Percentiles rank a stretch among this genome's conserved stretches.
Evolutionary conservation across 2,329 filamentous ascomycete species (phyloP).

Genomic region (Botrytis tulipae): DNA sequence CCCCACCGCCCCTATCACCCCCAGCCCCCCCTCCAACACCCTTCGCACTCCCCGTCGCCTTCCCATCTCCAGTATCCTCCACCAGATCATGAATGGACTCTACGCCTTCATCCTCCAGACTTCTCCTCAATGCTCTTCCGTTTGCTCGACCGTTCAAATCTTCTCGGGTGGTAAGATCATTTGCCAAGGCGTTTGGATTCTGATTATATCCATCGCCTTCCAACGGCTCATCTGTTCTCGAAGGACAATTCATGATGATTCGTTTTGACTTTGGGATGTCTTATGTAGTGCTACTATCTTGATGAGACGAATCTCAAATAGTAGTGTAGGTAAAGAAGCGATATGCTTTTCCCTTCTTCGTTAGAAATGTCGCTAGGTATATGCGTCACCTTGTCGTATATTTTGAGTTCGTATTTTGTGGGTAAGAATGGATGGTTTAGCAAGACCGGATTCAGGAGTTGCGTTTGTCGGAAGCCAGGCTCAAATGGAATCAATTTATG

Average conservation of each 20-base stretch:
- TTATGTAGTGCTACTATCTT: background rate
- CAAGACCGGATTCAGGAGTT: background rate
- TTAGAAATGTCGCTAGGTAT: background rate
- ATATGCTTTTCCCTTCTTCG: background rate
- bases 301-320: background rate
- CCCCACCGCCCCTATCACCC: constrained; percentile 18
- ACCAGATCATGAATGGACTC: constrained; percentile 31
- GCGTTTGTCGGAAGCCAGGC: background rate
- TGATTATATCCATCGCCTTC: constrained; percentile 58
- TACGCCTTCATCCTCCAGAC: constrained; percentile 39
- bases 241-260: constrained; percentile 62
- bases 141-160: constrained; percentile 62
- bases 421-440: background rate
- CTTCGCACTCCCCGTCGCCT: background rate
- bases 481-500: background rate
- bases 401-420: background rate
- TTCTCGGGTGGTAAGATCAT: constrained; percentile 60
- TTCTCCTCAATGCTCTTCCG: constrained; percentile 50
- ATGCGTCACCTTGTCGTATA: background rate
- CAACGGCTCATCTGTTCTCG: constrained; percentile 54
- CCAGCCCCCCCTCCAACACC: constrained; percentile 11
- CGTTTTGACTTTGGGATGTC: background rate
- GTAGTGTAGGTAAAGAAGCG: background rate
- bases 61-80: constrained; percentile 12
- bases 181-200: constrained; percentile 55